These are phyloP conservation scores for Pseudonitzschia multistriata DNA, from an alignment of 108 stramenopile genomes.

Conservation along the genomic window DNA sequence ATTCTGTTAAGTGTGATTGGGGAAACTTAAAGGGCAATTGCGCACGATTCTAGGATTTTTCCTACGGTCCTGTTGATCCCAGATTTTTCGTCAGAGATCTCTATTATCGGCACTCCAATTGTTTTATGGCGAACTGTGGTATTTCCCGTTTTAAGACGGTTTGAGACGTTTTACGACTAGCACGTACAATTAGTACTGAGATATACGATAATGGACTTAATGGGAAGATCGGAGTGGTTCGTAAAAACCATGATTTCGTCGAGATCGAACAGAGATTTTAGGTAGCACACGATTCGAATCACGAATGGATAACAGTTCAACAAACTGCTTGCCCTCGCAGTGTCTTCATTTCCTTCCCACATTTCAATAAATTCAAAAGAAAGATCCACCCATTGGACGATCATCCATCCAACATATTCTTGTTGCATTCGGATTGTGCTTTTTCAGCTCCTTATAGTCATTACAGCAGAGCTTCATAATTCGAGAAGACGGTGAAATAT, in stretches of 20 bases:
- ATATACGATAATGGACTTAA: no score
- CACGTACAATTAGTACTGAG: no score
- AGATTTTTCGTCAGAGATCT: no score
- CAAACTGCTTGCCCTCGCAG: not conserved
- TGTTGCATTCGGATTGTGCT: not conserved
- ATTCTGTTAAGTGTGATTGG: not conserved
- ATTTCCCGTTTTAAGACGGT: no score
- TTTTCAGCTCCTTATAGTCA: not conserved
- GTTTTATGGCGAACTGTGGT: no score
- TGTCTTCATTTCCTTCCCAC: not conserved
- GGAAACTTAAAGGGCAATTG: not conserved
- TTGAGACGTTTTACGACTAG: no score
- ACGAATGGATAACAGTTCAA: not conserved
- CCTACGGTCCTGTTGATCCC: no score
- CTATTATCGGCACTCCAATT: no score
- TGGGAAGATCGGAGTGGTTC: not conserved
- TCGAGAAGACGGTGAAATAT: not conserved
- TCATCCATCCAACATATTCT: not conserved
- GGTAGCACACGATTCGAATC: constrained; percentile 4
- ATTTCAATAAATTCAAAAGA: not conserved
- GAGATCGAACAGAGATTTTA: not conserved
- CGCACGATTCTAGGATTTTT: no score
- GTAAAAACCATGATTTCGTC: not conserved
- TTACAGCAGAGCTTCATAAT: not conserved
- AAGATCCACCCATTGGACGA: not conserved